Percentiles rank a stretch among this genome's conserved stretches.
Conservation (phyloP, 1,284 basidiomycete species). For the Moesziomyces aphidis region DNA sequence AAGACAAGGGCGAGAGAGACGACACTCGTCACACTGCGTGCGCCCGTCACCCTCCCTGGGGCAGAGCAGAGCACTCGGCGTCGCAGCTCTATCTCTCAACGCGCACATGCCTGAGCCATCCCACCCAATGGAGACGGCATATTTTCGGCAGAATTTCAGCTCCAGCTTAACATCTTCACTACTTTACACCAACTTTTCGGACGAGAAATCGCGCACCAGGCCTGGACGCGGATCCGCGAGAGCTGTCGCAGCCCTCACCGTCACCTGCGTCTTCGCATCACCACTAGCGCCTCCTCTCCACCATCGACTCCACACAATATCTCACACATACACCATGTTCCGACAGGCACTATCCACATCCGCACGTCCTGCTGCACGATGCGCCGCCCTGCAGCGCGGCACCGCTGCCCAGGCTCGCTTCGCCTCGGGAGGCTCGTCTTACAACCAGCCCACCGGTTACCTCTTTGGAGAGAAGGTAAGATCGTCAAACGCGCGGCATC, state of each 20-base stretch:
- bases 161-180: not conserved
- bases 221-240: slow-evolving; percentile 23
- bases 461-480: slow-evolving; percentile 66
- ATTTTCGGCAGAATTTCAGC: not conserved
- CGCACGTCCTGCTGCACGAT: slow-evolving; percentile 22
- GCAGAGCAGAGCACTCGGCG: not conserved
- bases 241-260: slow-evolving; percentile 11
- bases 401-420: slow-evolving; percentile 33
- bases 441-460: slow-evolving; percentile 65
- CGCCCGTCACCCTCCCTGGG: too few species aligned
- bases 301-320: not conserved
- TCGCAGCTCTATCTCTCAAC: not conserved
- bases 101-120: not conserved
- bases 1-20: not conserved
- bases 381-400: slow-evolving; percentile 25
- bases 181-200: not conserved
- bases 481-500: not conserved
- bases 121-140: not conserved
- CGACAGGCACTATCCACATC: slow-evolving; percentile 38
- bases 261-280: slow-evolving; percentile 7
- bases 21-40: too few species aligned
- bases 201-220: slow-evolving; percentile 5
- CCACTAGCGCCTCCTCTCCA: slow-evolving; percentile 3
- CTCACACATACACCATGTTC: slow-evolving; percentile 25
- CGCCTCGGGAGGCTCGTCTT: slow-evolving; percentile 48